Evolutionary conservation across 2,329 filamentous ascomycete species (phyloP), one percentile per base, ranked within the genome.

Genomic region (Fusarium sulawesiense): DNA sequence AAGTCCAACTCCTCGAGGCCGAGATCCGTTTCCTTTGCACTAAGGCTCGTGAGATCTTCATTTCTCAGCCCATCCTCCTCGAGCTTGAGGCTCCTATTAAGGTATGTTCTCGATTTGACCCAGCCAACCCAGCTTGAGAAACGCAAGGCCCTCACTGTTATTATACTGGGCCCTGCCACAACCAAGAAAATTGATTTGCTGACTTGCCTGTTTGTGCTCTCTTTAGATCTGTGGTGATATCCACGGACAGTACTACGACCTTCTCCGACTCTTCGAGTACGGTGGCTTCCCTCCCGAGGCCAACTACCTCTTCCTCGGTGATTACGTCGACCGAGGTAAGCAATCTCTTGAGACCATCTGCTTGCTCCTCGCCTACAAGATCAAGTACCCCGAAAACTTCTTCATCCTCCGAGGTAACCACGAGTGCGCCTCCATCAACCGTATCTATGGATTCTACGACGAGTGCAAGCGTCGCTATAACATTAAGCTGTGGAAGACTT

Each of bases 311-410:
- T 99, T 99, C 88, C 92, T 99, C 53, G 96, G 96, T 75, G 96
- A 99, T 81, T 99, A 99, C 78, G 96, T 99, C 77, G 96, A 99
- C 82, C 91, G 96, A 85, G 96, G 96, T 85, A 98, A 99, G 88
- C 96, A 99, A 84, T 98, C 95, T 40, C 91, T 99, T 57, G 96
- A 99, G 87, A 98, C 96, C 74, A 98, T 99, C 83, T 97, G 94
- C 85, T 87, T 99, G 71, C 88, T 99, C 60, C 89, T 99, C 54
- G 94, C 94, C 69, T 99, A 98, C 89, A 99, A 99, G 89, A 97
- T 99, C 89, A 98, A 98, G 86, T 98, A 97, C 81, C 96, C 96
- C 50, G 96, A 99, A 85, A 99, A 99, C 86, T 98, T 99, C 86
- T 99, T 99, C 87, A 92, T 99, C 74, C 89, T 99, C 64, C 93